phyloP scores from a whole-genome alignment of 139 green algal species.

The Chlamydomonas applanata region DNA sequence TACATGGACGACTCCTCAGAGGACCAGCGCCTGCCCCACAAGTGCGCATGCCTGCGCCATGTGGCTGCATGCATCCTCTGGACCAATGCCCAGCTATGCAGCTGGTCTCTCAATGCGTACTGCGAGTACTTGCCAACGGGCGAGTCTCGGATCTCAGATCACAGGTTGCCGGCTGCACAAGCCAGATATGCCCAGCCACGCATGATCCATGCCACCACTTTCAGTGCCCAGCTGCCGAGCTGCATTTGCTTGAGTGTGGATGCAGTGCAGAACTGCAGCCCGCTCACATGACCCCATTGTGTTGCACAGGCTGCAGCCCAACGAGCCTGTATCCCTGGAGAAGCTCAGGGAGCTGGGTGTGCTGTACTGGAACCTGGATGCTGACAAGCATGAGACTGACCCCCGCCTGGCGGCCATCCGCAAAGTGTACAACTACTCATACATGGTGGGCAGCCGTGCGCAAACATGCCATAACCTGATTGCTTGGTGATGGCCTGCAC shows the following conservation, averaged over 20 bases:
- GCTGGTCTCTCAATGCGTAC: too few relatives aligned
- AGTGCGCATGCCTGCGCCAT: conserved; percentile 31
- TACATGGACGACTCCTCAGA: conserved; percentile 71
- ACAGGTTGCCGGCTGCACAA: too few relatives aligned
- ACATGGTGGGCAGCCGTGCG: conserved; percentile 36
- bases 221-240: too few relatives aligned
- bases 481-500: too few relatives aligned
- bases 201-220: too few relatives aligned
- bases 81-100: too few relatives aligned
- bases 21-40: conserved; percentile 78
- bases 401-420: conserved; percentile 73
- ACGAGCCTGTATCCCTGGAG: conserved; percentile 58
- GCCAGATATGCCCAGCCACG: too few relatives aligned
- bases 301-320: conserved; percentile 59
- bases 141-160: too few relatives aligned
- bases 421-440: conserved; percentile 61
- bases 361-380: conserved; percentile 77
- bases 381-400: conserved; percentile 64
- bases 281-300: too few relatives aligned
- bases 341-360: conserved; percentile 74
- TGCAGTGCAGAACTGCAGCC: conserved; percentile 40
- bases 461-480: too few relatives aligned
- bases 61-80: not conserved
- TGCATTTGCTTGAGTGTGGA: not conserved
- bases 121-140: too few relatives aligned